Conservation (phyloP, 2,329 filamentous ascomycete species). For the Aureobasidium leucospermi region DNA sequence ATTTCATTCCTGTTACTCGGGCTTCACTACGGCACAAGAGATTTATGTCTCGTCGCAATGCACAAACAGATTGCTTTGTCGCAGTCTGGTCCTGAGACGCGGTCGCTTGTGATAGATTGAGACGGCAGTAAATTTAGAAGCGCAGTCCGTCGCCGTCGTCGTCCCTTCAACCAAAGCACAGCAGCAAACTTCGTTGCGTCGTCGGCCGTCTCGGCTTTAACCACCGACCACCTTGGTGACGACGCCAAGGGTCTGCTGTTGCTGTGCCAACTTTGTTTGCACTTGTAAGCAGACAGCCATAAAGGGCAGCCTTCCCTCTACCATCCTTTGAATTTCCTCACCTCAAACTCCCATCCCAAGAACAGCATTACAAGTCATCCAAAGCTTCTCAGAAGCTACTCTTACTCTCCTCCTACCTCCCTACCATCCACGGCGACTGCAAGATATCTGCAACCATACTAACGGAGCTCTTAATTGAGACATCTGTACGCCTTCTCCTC, state of each 20-base stretch:
- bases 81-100: background rate
- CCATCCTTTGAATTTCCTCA: slow-evolving; percentile 13
- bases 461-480: slow-evolving; percentile 32
- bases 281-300: slow-evolving; percentile 12
- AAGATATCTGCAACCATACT: slow-evolving; percentile 29
- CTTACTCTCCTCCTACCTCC: slow-evolving; percentile 17
- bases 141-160: background rate
- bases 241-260: background rate
- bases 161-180: background rate
- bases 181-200: slow-evolving; percentile 1
- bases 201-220: background rate
- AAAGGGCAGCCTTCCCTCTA: slow-evolving; percentile 10
- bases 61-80: too few relatives aligned
- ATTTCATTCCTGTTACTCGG: background rate
- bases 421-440: slow-evolving; percentile 24
- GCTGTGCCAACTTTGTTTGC: slow-evolving; percentile 13
- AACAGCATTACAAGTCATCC: slow-evolving; percentile 14
- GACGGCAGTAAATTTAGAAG: slow-evolving; percentile 2
- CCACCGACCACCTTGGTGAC: background rate
- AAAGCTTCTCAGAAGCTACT: slow-evolving; percentile 20
- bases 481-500: slow-evolving; percentile 20
- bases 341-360: slow-evolving; percentile 17
- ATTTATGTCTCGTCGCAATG: background rate
- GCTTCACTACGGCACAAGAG: background rate
- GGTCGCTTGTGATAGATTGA: background rate